Evolutionary conservation across 495 filamentous ascomycete species (phyloP).

Genomic region (Hypoxylon subgilvum): DNA sequence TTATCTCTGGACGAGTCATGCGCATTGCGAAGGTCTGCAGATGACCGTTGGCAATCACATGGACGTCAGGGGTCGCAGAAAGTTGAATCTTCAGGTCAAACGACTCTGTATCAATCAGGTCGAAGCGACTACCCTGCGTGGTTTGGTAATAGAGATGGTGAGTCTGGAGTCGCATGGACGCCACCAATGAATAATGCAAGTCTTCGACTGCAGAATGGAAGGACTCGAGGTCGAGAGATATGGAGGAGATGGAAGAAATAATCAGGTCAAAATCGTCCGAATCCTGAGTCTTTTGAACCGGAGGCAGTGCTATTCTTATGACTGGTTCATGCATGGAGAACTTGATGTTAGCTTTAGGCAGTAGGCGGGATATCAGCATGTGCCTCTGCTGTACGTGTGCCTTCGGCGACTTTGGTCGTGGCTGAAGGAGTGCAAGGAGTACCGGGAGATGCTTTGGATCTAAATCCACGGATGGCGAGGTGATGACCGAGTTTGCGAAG

Average conservation of each 20-base stretch:
- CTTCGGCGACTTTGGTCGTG: constrained; percentile 58
- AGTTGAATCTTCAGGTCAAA: constrained; percentile 85
- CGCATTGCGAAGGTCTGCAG: constrained; percentile 86
- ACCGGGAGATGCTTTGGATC: constrained; percentile 91
- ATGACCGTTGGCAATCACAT: constrained; percentile 77
- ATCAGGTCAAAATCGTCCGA: constrained; percentile 88
- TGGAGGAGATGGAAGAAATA: constrained; percentile 89
- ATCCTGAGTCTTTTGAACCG: constrained; percentile 65
- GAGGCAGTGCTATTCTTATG: constrained; percentile 81
- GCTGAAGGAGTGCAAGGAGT: constrained; percentile 73
- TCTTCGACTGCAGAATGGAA: constrained; percentile 88
- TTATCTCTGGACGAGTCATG: constrained; percentile 90
- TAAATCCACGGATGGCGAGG: constrained; percentile 93
- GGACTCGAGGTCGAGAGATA: constrained; percentile 90
- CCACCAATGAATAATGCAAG: constrained; percentile 81
- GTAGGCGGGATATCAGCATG: constrained; percentile 81
- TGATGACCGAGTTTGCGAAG: constrained; percentile 93
- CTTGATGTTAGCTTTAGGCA: constrained; percentile 94
- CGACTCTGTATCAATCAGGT: constrained; percentile 82
- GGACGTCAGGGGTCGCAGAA: constrained; percentile 83
- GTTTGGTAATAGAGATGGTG: constrained; percentile 97
- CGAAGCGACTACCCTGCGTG: constrained; percentile 75
- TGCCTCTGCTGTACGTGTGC: constrained; percentile 56
- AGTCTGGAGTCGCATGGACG: constrained; percentile 79
- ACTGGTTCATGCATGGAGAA: constrained; percentile 97